phyloP scores from a whole-genome alignment of 225 moss, liverwort and hornwort genomes.

The Thuidium tamariscinum region DNA sequence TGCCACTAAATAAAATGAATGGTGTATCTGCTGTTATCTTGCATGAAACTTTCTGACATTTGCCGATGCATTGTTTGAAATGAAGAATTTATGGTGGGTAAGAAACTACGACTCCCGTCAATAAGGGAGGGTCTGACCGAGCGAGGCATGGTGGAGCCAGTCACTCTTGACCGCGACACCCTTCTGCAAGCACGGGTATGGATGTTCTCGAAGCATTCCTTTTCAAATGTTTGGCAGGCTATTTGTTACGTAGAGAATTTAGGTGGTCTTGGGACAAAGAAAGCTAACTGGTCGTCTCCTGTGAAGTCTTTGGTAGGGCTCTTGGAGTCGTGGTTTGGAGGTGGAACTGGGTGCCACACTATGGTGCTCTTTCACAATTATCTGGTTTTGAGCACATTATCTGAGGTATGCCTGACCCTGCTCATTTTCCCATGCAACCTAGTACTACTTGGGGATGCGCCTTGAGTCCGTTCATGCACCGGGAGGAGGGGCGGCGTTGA shows the following conservation, averaged over 20 bases:
- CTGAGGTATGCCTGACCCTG: conserved; percentile 25
- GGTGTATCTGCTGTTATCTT: background rate
- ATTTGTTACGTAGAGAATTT: background rate
- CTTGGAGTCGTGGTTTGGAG: conserved; percentile 77
- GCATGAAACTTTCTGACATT: background rate
- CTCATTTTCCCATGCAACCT: background rate
- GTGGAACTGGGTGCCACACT: conserved; percentile 55
- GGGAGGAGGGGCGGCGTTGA: no score
- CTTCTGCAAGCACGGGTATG: conserved; percentile 73
- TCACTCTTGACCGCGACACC: conserved; percentile 63
- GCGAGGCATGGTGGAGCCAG: conserved; percentile 67
- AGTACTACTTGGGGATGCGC: background rate
- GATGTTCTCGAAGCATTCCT: conserved; percentile 7
- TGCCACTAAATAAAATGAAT: background rate
- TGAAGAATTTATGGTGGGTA: conserved; percentile 62
- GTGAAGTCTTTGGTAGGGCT: conserved; percentile 68
- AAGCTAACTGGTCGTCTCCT: background rate
- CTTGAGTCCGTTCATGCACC: background rate
- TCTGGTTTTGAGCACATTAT: conserved; percentile 56
- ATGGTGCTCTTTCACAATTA: conserved; percentile 68
- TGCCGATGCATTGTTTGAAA: background rate
- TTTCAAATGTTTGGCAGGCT: background rate
- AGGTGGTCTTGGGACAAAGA: background rate
- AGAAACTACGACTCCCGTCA: conserved; percentile 71
- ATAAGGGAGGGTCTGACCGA: conserved; percentile 64